phyloP scores from a whole-genome alignment of 2,329 filamentous ascomycete species.

The Aspergillus sp. region DNA sequence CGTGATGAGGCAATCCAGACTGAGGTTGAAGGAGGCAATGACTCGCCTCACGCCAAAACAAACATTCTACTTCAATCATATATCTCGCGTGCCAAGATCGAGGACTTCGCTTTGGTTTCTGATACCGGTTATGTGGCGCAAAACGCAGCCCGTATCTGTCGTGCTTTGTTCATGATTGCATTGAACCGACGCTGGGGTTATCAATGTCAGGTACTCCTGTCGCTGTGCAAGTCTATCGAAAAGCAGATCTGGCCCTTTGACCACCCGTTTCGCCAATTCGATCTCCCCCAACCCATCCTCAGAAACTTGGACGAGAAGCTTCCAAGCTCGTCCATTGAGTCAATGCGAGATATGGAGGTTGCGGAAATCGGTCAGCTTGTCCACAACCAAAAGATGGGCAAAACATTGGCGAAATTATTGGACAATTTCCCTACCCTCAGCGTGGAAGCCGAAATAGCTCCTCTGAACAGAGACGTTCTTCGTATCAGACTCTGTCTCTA shows the following conservation, averaged over 20 bases:
- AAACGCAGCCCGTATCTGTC: conserved; percentile 89
- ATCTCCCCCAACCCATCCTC: conserved; percentile 78
- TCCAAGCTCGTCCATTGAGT: conserved; percentile 70
- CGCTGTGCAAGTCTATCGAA: conserved; percentile 94
- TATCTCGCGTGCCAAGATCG: conserved; percentile 81
- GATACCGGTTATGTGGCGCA: conserved; percentile 95
- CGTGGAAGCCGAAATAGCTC: conserved; percentile 91
- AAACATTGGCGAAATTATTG: conserved; percentile 74
- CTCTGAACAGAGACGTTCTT: conserved; percentile 89
- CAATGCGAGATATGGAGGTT: conserved; percentile 87
- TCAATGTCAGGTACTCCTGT: conserved; percentile 86
- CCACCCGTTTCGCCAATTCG: conserved; percentile 93
- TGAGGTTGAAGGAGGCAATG: conserved; percentile 68
- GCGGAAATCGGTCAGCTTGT: conserved; percentile 88
- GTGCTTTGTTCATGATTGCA: conserved; percentile 95
- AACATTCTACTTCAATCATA: conserved; percentile 94
- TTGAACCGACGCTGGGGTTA: conserved; percentile 94
- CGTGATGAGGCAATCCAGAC: conserved; percentile 71
- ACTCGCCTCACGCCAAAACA: conserved; percentile 80
- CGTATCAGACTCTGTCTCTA: conserved; percentile 84
- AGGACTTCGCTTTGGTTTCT: conserved; percentile 90
- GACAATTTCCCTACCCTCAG: conserved; percentile 90
- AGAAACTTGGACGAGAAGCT: conserved; percentile 83
- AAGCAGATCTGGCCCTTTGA: conserved; percentile 93
- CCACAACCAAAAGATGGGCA: conserved; percentile 85